Base-by-base conservation (phyloP, 768 basidiomycete genomes). In the Boletellus ananiceps region DNA sequence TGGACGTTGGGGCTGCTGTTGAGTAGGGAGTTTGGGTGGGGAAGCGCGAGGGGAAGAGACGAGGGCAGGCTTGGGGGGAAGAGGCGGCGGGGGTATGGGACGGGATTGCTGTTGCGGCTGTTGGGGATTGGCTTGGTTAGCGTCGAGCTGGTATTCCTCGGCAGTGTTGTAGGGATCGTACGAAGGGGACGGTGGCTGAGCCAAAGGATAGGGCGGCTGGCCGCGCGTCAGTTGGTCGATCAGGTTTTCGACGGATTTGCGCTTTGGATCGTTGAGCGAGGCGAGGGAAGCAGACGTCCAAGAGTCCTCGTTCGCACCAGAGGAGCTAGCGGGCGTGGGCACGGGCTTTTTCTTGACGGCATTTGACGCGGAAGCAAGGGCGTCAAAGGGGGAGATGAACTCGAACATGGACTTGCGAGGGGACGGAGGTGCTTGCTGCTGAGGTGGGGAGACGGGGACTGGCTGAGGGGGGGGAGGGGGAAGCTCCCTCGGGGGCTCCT, bases 401-500 rank as follows among this genome's bases (percentile, higher is more conserved):
- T 91, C 88, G 57, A 93, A 93, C 78, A 90, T 81, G 42, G 87
- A 86, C 66, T 86, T 84, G 58, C 82, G 84, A 19, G 84, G 78
- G 36, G 85, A 83, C 27, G 87, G 79, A 0, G 84, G 81, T 3
- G 78, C 71, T 49, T 74, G 78, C 43, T 75, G 76, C 42, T 55
- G 63, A 12, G 63, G 63, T 37, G 59, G 61, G 36, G 61, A 57
- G 44, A 58, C 61, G 16, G 63, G 47, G 14, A 56, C 23, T 0
- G 58, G 40, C 37, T 61, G 63, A 0, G 63, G 56, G 0, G 63
- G 56, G 0, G 59, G 62, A 0, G 53, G 33, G 9, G 59, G 66
- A 4, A 56, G 54, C n/a, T 66, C 65, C 33, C 57, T 49, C 5
- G 66, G 62, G 18, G 53, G 37, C 1, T 68, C 64, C 40, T 64